phyloP scores from a whole-genome alignment of 352 stramenopile species.

The Phytopythium vexans region DNA sequence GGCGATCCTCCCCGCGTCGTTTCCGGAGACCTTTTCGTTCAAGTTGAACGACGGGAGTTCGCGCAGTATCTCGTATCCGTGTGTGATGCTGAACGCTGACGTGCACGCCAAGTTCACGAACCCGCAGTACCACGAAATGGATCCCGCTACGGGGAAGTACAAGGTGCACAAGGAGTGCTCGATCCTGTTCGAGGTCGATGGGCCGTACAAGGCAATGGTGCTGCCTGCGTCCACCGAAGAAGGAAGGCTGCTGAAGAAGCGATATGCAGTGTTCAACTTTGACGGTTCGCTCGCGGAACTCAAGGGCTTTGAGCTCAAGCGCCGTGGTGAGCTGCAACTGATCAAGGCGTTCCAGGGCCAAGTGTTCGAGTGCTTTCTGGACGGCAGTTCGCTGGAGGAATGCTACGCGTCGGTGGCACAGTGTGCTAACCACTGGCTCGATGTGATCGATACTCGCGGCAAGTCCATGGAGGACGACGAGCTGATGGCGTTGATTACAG shows the following conservation, averaged over 20 bases:
- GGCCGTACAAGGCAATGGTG: slow-evolving; percentile 98
- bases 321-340: slow-evolving; percentile 97
- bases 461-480: slow-evolving; percentile 96
- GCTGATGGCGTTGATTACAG: slow-evolving; percentile 97
- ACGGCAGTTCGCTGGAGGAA: slow-evolving; percentile 90
- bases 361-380: slow-evolving; percentile 97
- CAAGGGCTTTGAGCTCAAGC: slow-evolving; percentile 98
- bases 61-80: slow-evolving; percentile 97
- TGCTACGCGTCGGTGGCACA: slow-evolving; percentile 97
- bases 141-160: slow-evolving; percentile 77
- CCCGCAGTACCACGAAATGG: slow-evolving; percentile 90
- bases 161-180: slow-evolving; percentile 95
- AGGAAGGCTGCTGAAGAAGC: slow-evolving; percentile 98
- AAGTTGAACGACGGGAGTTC: slow-evolving; percentile 53
- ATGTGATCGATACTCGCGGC: slow-evolving; percentile 96
- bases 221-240: slow-evolving; percentile 98
- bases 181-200: slow-evolving; percentile 99
- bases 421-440: slow-evolving; percentile 98
- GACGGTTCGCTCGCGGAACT: slow-evolving; percentile 75
- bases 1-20: slow-evolving; percentile 97
- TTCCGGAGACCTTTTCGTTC: slow-evolving; percentile 98
- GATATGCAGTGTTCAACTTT: slow-evolving; percentile 90
- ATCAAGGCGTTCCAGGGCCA: slow-evolving; percentile 99
- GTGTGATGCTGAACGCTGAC: slow-evolving; percentile 99
- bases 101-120: slow-evolving; percentile 99